Base-by-base conservation (phyloP, 176 grass and related monocot genomes). In the Canna indica region DNA sequence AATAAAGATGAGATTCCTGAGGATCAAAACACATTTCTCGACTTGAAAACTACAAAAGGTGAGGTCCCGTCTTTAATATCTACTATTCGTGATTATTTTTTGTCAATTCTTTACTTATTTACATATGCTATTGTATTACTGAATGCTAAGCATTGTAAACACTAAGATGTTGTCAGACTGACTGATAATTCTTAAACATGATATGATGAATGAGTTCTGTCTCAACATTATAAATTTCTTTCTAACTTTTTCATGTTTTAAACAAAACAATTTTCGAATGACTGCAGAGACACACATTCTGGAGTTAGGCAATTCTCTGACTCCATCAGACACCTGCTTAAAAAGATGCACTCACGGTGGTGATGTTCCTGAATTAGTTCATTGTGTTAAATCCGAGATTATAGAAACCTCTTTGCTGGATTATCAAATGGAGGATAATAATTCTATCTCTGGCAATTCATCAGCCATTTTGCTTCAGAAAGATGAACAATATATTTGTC, bases 11-110 rank as follows among this genome's bases (percentile, higher is more conserved):
- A 47, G 27, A 18, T 54, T 45, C 46, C 61, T 34, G 73, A 47
- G 24, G 24, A 38, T 38, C 36, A 2, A 80, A 1, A 45, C 61
- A 20, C 27, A 60, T 68, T 81, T 46, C 41, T 65, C 9, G 71
- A 79, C 34, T 65, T 34, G 8, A 75, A 59, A 81, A 67, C 71
- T 69, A 29, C 34, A 46, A 30, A 29, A 60, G 68, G 88, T 91
- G 48, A 79, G 83, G 73, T 11, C 57, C 7, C 72, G 15, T 39
- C 39, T 72, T 52, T 64, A 54, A 38, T 26, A 64, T 46, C 2
- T 5, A 13, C 57, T 54, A 68, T 27, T 33, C 63, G 10, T 77
- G 81, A n/a, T 79, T 22, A 33, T 70, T 34, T 82, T 50, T 46
- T n/a, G 5, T 3, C 41, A 56, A 74, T 26, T 63, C 70, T 25